phyloP scores from a whole-genome alignment of 208 protist species.

The Acanthamoeba castellanii region DNA sequence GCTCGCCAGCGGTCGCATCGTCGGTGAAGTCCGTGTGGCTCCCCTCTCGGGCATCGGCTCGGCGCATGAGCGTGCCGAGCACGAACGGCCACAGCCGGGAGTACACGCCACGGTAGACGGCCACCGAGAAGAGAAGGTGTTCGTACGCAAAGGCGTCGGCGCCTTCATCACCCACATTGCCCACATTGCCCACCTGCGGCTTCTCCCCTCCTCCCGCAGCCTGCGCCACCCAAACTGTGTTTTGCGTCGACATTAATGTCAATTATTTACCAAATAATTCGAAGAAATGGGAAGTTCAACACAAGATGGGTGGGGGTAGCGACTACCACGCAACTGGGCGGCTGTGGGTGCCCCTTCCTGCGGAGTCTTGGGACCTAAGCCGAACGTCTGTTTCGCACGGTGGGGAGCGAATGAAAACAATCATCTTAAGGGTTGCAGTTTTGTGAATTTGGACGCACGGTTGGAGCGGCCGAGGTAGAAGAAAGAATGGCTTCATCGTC shows the following conservation, averaged over 20 bases:
- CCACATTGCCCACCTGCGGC: no score
- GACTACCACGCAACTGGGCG: not conserved
- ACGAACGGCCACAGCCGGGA: not conserved
- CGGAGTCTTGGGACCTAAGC: no score
- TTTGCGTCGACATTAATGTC: not conserved
- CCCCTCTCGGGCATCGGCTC: not conserved
- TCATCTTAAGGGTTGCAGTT: no score
- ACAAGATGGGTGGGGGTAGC: not conserved
- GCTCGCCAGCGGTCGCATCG: not conserved
- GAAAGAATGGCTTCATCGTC: not conserved
- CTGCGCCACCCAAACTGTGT: not conserved
- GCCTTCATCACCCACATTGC: not conserved
- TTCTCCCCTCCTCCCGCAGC: no score
- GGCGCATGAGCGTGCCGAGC: not conserved
- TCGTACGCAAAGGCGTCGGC: not conserved
- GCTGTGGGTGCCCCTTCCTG: not conserved
- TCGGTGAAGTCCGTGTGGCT: not conserved
- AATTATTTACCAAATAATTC: not conserved
- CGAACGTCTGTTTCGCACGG: no score
- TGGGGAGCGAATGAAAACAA: no score
- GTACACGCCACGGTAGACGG: not conserved
- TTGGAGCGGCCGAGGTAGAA: not conserved
- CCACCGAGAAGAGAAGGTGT: not conserved
- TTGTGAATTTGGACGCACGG: no score
- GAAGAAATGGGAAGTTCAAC: not conserved